Conservation (phyloP, 1,284 basidiomycete genomes). For the Cutaneotrichosporon sp. region DNA sequence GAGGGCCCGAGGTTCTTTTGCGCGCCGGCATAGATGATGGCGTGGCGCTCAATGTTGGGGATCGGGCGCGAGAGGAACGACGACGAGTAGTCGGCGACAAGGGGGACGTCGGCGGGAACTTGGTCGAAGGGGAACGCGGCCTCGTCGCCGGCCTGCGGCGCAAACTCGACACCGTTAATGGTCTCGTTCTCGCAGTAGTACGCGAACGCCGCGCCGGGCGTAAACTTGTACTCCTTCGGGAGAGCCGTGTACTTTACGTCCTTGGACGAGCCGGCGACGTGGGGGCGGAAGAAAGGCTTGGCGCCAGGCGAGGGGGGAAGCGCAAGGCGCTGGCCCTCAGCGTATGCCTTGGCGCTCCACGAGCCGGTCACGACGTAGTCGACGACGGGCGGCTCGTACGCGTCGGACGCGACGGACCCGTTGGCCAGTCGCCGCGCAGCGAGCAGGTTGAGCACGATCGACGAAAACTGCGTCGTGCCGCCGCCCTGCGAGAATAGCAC, state of each 20-base stretch:
- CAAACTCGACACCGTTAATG: constrained; percentile 90
- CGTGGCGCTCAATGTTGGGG: constrained; percentile 76
- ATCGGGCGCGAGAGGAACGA: constrained; percentile 97
- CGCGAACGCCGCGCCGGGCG: constrained; percentile 69
- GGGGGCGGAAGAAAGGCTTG: constrained; percentile 53
- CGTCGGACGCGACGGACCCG: constrained; percentile 44
- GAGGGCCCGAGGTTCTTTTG: constrained; percentile 98
- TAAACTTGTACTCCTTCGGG: constrained; percentile 75
- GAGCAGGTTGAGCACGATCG: constrained; percentile 80
- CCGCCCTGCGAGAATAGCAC: constrained; percentile 91
- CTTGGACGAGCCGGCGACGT: constrained; percentile 64
- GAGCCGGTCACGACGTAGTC: constrained; percentile 88
- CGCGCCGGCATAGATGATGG: constrained; percentile 94
- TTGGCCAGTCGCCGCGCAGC: constrained; percentile 55
- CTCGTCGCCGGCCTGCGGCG: constrained; percentile 54
- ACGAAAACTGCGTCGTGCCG: constrained; percentile 81
- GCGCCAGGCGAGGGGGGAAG: constrained; percentile 49
- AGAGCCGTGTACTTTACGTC: constrained; percentile 73
- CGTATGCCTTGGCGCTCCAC: constrained; percentile 80
- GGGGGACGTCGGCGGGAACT: constrained; percentile 64
- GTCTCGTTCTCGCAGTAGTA: constrained; percentile 99
- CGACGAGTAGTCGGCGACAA: constrained; percentile 93
- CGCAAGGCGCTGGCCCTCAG: constrained; percentile 64
- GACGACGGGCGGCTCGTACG: constrained; percentile 50
- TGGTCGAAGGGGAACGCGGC: constrained; percentile 85